Conservation (phyloP, 257 asterid genomes). For the Nicotiana knightiana region DNA sequence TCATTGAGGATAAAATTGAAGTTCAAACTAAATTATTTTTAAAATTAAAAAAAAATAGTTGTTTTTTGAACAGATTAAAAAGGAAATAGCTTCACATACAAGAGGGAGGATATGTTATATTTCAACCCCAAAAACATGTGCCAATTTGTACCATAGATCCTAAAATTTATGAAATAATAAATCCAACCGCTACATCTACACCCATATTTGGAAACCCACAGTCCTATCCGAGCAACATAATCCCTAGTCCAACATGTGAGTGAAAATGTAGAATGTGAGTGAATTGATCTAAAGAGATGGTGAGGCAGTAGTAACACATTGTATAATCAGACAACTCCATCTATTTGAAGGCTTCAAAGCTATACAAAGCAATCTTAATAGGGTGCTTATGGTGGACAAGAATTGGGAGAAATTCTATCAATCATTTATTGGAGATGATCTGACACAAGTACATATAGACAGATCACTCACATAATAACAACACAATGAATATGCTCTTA, state of each 20-base stretch:
- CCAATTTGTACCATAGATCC: too few species aligned
- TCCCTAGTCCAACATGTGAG: too few species aligned
- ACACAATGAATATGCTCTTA: not conserved
- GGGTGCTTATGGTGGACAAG: not conserved
- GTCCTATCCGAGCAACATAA: not conserved
- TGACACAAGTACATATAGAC: not conserved
- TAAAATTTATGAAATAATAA: not conserved
- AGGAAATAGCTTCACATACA: too few species aligned
- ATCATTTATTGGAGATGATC: not conserved
- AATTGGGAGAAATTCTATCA: not conserved
- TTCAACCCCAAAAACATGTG: too few species aligned
- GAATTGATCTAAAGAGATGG: not conserved
- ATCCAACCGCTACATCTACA: not conserved
- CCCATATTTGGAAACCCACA: not conserved
- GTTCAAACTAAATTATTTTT: too few species aligned
- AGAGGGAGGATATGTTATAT: too few species aligned
- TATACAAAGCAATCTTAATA: not conserved
- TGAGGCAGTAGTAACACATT: not conserved
- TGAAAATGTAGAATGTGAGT: not conserved
- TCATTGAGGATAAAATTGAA: too few species aligned
- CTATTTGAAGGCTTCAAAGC: not conserved
- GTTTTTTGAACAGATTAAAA: too few species aligned
- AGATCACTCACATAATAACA: too few species aligned
- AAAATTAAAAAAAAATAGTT: too few species aligned
- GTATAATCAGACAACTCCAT: not conserved